Conservation (phyloP, 2,329 filamentous ascomycete species). For the Venturiaceae sp. region DNA sequence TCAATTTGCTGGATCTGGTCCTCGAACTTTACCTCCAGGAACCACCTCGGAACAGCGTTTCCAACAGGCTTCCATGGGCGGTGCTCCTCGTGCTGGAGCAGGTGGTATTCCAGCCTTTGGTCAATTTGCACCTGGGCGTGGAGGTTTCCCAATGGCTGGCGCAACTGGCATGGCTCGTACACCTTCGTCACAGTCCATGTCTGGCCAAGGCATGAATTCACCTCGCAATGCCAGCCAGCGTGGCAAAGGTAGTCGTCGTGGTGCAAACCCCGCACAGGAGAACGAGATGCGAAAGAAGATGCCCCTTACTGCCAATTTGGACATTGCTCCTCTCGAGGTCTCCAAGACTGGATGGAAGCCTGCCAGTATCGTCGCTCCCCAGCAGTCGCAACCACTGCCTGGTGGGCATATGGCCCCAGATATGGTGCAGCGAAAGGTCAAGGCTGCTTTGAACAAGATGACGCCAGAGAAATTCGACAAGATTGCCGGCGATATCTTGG, state of each 20-base stretch:
- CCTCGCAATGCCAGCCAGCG: slow-evolving; percentile 58
- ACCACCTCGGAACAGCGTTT: slow-evolving; percentile 75
- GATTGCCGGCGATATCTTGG: slow-evolving; percentile 86
- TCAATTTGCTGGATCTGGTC: slow-evolving; percentile 45
- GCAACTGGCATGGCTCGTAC: slow-evolving; percentile 56
- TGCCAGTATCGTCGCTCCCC: slow-evolving; percentile 45
- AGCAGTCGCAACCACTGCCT: slow-evolving; percentile 14
- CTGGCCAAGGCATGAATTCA: slow-evolving; percentile 55
- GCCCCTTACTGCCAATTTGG: slow-evolving; percentile 77
- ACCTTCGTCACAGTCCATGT: slow-evolving; percentile 47
- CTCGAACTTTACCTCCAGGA: slow-evolving; percentile 58
- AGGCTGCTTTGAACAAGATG: slow-evolving; percentile 99
- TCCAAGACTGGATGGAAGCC: slow-evolving; percentile 86
- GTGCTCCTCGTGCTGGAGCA: slow-evolving; percentile 14
- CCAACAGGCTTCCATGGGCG: slow-evolving; percentile 20
- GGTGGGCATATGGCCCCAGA: slow-evolving; percentile 68
- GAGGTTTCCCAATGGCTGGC: slow-evolving; percentile 51
- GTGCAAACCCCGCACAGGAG: slow-evolving; percentile 44
- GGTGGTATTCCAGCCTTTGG: slow-evolving; percentile 3
- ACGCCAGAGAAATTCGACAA: slow-evolving; percentile 97
- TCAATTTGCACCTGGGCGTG: slow-evolving; percentile 46
- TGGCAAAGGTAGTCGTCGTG: slow-evolving; percentile 54
- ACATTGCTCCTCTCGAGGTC: slow-evolving; percentile 68
- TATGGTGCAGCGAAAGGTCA: slow-evolving; percentile 96
- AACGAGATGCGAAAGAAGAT: slow-evolving; percentile 72